Evolutionary conservation across 192 early-diverging fungal genomes (phyloP), one percentile per base, ranked within the genome.

Genomic region (Gigaspora rosea): DNA sequence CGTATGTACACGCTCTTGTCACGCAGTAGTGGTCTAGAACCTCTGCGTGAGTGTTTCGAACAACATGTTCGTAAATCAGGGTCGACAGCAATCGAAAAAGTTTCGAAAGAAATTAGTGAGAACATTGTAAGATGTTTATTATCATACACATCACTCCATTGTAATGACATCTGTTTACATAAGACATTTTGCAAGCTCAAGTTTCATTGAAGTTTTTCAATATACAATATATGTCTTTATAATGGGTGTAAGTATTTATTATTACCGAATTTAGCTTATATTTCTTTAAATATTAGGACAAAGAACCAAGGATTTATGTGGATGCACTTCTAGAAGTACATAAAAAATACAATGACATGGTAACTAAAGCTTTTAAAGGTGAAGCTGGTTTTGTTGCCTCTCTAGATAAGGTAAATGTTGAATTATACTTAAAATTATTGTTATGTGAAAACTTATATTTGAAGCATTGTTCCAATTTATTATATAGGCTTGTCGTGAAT

Each of bases 241-340:
- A 27, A 27, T 27, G 27, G 27, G 27, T 27, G 27, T 27, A 27
- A 27, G 27, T 27, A 27, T 27, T 27, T 27, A 27, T 27, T 27
- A 27, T 27, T 27, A 27, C 27, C 27, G 27, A 27, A 27, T 27
- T 27, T 0, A 27, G 27, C 27, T 27, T 27, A 27, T 27, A 27
- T 27, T 27, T 27, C 27, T 27, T 27, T 27, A n/a, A n/a, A n/a
- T n/a, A n/a, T n/a, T 27, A 27, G 27, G 27, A 27, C 27, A 27
- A 27, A 27, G 92, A 94, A 73, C 92, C 91, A n/a, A 91, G 90
- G 84, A 86, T 85, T 48, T 99, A 98, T 82, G 95, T 96, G 4
- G 89, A 93, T 61, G 90, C 95, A 8, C 83, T 99, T n/a, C 85
- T 99, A 52, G 84, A 86, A 52, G 94, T 99, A n/a, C 94, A 98